phyloP scores from a whole-genome alignment of 2,329 filamentous ascomycete genomes.

The Pseudonectria buxi region DNA sequence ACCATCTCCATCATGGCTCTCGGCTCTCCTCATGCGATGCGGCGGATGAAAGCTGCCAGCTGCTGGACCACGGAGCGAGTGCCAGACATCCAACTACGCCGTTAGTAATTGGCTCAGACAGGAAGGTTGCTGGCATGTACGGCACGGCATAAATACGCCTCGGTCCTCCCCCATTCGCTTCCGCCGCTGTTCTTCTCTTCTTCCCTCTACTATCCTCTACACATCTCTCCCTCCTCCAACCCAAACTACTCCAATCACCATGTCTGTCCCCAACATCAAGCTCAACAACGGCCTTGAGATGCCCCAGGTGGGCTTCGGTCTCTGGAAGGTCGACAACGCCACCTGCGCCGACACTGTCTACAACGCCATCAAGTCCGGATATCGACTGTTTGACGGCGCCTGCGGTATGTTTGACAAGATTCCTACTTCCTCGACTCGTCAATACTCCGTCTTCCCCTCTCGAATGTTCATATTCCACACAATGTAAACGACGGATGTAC shows the following conservation, averaged over 20 bases:
- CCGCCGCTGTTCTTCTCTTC: constrained; percentile 1
- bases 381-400: constrained; percentile 55
- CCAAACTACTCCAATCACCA: constrained; percentile 18
- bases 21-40: too few species aligned
- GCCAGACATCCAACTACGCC: too few species aligned
- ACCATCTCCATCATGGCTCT: too few species aligned
- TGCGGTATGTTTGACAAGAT: constrained; percentile 48
- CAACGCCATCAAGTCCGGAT: constrained; percentile 61
- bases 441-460: constrained; percentile 7
- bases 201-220: constrained; percentile 1
- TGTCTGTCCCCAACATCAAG: constrained; percentile 46
- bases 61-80: too few species aligned
- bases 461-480: too few species aligned
- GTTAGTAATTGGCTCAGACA: too few species aligned
- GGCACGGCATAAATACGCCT: constrained; percentile 8
- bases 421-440: constrained; percentile 3
- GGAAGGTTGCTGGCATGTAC: too few species aligned
- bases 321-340: constrained; percentile 77
- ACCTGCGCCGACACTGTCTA: constrained; percentile 71
- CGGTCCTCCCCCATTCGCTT: constrained; percentile 1
- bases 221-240: constrained; percentile 2
- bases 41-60: too few species aligned
- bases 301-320: constrained; percentile 69
- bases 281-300: constrained; percentile 61
- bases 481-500: too few species aligned